phyloP scores from a whole-genome alignment of 2,329 filamentous ascomycete genomes.

The Dactylonectria estremocensis region DNA sequence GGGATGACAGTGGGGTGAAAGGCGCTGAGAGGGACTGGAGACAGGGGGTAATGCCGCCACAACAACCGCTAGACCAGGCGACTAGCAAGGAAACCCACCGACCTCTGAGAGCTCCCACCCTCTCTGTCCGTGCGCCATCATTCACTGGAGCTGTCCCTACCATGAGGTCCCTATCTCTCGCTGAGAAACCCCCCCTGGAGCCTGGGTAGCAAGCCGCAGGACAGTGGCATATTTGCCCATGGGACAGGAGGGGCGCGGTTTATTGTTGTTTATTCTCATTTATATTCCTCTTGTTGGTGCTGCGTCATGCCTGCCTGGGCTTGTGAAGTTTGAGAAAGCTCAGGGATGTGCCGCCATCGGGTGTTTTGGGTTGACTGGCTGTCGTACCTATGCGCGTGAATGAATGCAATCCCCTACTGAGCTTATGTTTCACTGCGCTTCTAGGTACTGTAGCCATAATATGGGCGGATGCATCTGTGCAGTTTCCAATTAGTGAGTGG shows the following conservation, averaged over 20 bases:
- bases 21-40: neutral
- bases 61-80: slow-evolving; percentile 19
- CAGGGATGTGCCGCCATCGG: slow-evolving; percentile 43
- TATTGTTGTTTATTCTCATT: neutral
- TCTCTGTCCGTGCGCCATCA: neutral
- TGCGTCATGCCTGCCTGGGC: neutral
- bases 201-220: too few species aligned
- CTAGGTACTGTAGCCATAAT: slow-evolving; percentile 3
- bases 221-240: too few species aligned
- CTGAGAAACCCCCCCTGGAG: neutral
- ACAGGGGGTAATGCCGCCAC: slow-evolving; percentile 26
- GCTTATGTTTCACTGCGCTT: slow-evolving; percentile 25
- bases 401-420: slow-evolving; percentile 25
- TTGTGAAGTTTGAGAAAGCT: slow-evolving; percentile 35
- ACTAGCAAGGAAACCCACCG: neutral
- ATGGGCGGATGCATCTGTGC: slow-evolving; percentile 4
- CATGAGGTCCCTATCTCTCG: neutral
- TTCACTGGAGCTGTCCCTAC: slow-evolving; percentile 3
- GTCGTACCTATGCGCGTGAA: slow-evolving; percentile 15
- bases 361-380: slow-evolving; percentile 45
- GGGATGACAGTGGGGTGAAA: slow-evolving; percentile 43
- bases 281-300: neutral
- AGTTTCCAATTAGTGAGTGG: slow-evolving; percentile 17
- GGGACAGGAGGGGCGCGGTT: too few species aligned
- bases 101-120: neutral